Evolutionary conservation across 176 grass and related monocot genomes (phyloP).

Genomic region (Lolium perenne): DNA sequence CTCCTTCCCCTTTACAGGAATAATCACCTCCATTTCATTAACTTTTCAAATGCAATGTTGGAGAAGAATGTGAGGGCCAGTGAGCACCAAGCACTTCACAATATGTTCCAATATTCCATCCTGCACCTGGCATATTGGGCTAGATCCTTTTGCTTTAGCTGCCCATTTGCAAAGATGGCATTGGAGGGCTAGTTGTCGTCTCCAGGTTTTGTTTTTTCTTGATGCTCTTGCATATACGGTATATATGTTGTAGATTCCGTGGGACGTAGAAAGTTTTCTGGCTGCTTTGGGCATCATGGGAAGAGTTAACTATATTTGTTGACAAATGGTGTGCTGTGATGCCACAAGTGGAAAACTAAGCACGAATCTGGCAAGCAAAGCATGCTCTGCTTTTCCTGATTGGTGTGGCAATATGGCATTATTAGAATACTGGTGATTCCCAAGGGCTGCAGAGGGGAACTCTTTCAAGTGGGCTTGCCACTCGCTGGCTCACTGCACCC

Average conservation of each 20-base stretch:
- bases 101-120: constrained; percentile 38
- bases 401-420: constrained; percentile 32
- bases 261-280: neutral
- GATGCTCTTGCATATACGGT: constrained; percentile 51
- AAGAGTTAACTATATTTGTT: neutral
- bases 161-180: constrained; percentile 31
- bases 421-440: constrained; percentile 27
- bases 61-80: constrained; percentile 33
- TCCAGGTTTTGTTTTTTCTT: constrained; percentile 25
- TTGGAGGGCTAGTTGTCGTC: constrained; percentile 27
- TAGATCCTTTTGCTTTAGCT: constrained; percentile 22
- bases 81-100: constrained; percentile 35
- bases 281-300: neutral
- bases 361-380: constrained; percentile 41
- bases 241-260: constrained; percentile 41
- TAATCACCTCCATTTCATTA: neutral
- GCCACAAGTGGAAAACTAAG: constrained; percentile 39
- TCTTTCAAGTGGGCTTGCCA: constrained; percentile 44
- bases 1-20: constrained; percentile 30
- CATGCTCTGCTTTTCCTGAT: constrained; percentile 33
- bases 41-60: constrained; percentile 25
- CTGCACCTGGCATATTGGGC: constrained; percentile 17
- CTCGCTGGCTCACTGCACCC: constrained; percentile 38
- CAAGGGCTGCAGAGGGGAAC: constrained; percentile 12
- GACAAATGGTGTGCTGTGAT: constrained; percentile 37